Base-by-base conservation (phyloP, 495 filamentous ascomycete genomes). In the Amorphotheca resinae region DNA sequence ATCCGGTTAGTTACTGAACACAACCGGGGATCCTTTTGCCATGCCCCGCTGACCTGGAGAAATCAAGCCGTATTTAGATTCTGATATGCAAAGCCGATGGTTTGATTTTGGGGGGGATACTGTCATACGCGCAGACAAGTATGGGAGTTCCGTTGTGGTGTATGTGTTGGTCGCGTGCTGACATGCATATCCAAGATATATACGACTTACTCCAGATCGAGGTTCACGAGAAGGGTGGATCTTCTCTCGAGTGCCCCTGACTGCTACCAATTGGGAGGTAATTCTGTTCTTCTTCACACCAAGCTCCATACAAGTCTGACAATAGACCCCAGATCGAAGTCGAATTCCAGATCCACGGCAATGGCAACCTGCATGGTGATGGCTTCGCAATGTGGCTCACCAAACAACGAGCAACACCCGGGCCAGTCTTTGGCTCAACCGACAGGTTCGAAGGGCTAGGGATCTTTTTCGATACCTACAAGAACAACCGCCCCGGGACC, bases 311-410 rank as follows among this genome's bases (percentile, higher is more conserved):
- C 11, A 44, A 23, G 9, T 9, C 41, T 40, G 38, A 33, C 36
- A 7, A 35, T 30, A 26, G n/a, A 1, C 17, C 11, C 9, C 54
- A 85, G 77, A 87, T 99, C 49, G 85, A 93, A 61, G 74, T 95
- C 32, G 91, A 96, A 52, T 96, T 96, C 68, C 87, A 84, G 60
- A 82, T 99, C 42, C 74, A 82, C 28, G 84, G 84, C 51, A 58
- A 74, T 82, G 87, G 62, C 65, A 72, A 52, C 56, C 73, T 99
- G 33, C 91, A 93, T 61, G 93, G 91, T 47, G 93, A 99, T 63
- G 93, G 93, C 41, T 88, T 99, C 64, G 93, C 93, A 45, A 82
- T 99, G 68, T 99, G 93, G 93, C 70, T 99, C 58, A 96, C 89
- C 48, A 93, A 93, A 61, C 78, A 95, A 62, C 82, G 93, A 44